Base-by-base conservation (phyloP, 768 basidiomycete genomes). In the Kwoniella heveanensis region DNA sequence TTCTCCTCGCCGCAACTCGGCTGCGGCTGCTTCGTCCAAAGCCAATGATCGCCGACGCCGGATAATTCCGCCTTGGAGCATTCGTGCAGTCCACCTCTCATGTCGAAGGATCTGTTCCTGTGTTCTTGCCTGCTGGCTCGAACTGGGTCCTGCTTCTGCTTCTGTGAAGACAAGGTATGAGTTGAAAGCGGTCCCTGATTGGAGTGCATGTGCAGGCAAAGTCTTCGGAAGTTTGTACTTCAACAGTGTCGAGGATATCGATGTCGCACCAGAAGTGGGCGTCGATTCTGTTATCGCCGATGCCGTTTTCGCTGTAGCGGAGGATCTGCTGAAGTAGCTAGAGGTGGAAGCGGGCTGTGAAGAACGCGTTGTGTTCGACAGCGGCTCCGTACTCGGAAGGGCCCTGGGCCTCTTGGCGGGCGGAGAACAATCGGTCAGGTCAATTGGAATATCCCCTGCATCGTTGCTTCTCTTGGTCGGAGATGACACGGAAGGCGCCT, bases 1-100 rank as follows among this genome's bases (percentile, higher is more conserved):
- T 12, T 46, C 49, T 44, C 73, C 36, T 17, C 74, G 13, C 13
- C 74, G 13, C 19, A 68, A 67, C 62, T 72, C 72, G 3, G 65
- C 70, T 13, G 72, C 72, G 13, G 72, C 77, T 7, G 77, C 77
- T 54, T 77, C 73, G 46, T 79, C 77, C 44, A 79, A 54, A 22
- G 73, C 69, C 6, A 79, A 49, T 29, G 74, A 76, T 25, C 72
- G 54, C 25, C 77, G 30, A 7, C 77, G 62, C 36, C 70, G 76
- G 22, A 77, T 64, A 8, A 79, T 19, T 2, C 71, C 72, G 7
- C 72, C 76, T n/a, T 69, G 56, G 17, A 59, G 21, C 17, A 73
- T 37, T 15, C 67, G 26, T 2, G 57, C 26, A 32, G 76, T 69
- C 77, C 77, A 77, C 46, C 54, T 61, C 49, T 70, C 68, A 49